Conservation (phyloP, 2,329 filamentous ascomycete species). For the Cercospora zeae-maydis region DNA sequence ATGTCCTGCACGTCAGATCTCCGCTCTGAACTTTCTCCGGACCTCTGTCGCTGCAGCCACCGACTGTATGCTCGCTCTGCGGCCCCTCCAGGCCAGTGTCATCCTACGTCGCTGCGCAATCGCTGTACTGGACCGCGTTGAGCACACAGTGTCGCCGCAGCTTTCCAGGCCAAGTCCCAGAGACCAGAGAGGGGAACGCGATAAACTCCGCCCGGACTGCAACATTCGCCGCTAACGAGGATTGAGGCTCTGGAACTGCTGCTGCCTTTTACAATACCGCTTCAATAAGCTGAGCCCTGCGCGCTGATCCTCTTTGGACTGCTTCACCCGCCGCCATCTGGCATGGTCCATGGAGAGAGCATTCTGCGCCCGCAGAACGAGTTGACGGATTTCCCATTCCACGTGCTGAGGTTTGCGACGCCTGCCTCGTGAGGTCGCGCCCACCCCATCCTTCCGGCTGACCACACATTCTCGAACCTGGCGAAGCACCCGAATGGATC, state of each 20-base stretch:
- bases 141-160: background rate
- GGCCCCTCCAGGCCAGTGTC: background rate
- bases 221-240: conserved; percentile 9
- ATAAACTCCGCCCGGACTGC: conserved; percentile 13
- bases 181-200: conserved; percentile 10
- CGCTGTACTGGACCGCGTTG: too few relatives aligned
- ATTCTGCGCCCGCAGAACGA: conserved; percentile 16
- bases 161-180: background rate
- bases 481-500: background rate
- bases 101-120: too few relatives aligned
- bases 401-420: conserved; percentile 13
- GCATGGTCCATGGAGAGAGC: background rate
- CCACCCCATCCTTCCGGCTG: conserved; percentile 11
- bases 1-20: conserved; percentile 1
- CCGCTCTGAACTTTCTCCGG: background rate
- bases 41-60: background rate
- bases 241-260: conserved; percentile 11
- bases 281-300: conserved; percentile 12
- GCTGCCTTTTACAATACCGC: background rate
- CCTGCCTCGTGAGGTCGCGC: background rate
- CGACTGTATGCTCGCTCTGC: background rate
- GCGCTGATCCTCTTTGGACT: conserved; percentile 6
- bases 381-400: conserved; percentile 5
- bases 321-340: background rate
- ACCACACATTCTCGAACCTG: conserved; percentile 2